Evolutionary conservation across 2,329 filamentous ascomycete species (phyloP).

Genomic region (Colletotrichum falcatum): DNA sequence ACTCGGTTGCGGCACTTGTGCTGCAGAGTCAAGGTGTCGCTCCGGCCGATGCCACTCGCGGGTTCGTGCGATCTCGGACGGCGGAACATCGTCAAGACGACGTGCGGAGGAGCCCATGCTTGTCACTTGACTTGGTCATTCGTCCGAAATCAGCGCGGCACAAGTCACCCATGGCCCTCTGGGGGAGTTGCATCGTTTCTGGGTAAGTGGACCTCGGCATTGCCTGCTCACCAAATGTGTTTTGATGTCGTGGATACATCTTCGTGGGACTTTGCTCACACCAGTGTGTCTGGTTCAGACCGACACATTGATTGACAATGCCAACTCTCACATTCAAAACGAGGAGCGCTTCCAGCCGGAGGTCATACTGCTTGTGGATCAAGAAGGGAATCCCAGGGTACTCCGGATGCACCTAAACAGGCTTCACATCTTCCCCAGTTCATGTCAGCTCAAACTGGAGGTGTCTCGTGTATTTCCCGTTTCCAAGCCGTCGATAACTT

Average conservation of each 20-base stretch:
- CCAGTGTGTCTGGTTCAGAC: not conserved
- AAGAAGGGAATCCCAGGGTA: no score
- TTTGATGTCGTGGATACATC: not conserved
- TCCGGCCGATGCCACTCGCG: not conserved
- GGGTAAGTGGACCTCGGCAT: no score
- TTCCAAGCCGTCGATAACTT: not conserved
- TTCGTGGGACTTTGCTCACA: no score
- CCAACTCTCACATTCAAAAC: no score
- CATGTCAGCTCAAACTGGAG: no score
- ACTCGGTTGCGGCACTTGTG: not conserved
- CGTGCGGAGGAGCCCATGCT: slow-evolving; percentile 19
- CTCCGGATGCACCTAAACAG: no score
- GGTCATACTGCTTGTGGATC: no score
- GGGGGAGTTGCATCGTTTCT: not conserved
- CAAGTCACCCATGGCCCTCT: no score
- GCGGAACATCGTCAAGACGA: not conserved
- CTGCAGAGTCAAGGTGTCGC: slow-evolving; percentile 7
- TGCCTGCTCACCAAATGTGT: no score
- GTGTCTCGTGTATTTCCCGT: not conserved
- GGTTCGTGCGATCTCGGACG: slow-evolving; percentile 11
- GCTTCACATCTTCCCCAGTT: no score
- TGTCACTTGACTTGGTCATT: slow-evolving; percentile 20
- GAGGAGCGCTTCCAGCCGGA: no score
- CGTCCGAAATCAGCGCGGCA: slow-evolving; percentile 6
- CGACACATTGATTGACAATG: no score